Evolutionary conservation across 1,139 yeast genomes (phyloP).

Genomic region (Hansenula anomala): DNA sequence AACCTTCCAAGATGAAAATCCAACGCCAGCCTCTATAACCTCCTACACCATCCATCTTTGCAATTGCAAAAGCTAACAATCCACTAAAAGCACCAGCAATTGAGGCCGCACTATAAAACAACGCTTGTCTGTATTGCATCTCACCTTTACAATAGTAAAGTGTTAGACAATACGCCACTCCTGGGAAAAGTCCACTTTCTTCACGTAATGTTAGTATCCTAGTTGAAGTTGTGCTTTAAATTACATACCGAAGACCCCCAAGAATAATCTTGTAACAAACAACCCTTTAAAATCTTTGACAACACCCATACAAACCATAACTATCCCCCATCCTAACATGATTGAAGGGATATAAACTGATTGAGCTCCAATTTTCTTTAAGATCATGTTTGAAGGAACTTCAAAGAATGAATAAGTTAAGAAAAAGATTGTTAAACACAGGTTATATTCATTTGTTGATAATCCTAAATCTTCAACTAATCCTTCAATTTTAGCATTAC

Average conservation of each 20-base stretch:
- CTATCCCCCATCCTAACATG: slow-evolving; percentile 48
- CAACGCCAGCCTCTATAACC: slow-evolving; percentile 49
- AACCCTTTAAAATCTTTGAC: slow-evolving; percentile 38
- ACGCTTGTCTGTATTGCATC: slow-evolving; percentile 41
- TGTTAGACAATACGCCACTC: slow-evolving; percentile 32
- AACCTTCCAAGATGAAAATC: slow-evolving; percentile 56
- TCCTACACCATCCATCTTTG: slow-evolving; percentile 30
- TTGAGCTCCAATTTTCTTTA: slow-evolving; percentile 37
- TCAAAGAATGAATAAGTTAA: slow-evolving; percentile 53
- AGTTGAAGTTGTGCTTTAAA: too few species aligned
- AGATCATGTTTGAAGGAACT: slow-evolving; percentile 42
- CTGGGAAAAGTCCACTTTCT: slow-evolving; percentile 2
- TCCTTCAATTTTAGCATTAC: slow-evolving; percentile 57
- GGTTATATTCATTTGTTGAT: slow-evolving; percentile 44
- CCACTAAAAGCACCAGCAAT: slow-evolving; percentile 52
- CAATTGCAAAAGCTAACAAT: slow-evolving; percentile 36
- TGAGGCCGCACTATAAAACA: slow-evolving; percentile 46
- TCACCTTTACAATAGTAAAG: slow-evolving; percentile 46
- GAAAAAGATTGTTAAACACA: slow-evolving; percentile 50
- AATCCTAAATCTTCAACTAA: slow-evolving; percentile 47
- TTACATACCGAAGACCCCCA: slow-evolving; percentile 38
- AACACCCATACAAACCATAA: slow-evolving; percentile 42
- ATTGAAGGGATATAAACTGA: slow-evolving; percentile 42
- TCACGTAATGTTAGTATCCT: too few species aligned
- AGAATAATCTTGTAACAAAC: slow-evolving; percentile 40